Conservation (phyloP, 768 basidiomycete genomes). For the Clathrus columnatus region DNA sequence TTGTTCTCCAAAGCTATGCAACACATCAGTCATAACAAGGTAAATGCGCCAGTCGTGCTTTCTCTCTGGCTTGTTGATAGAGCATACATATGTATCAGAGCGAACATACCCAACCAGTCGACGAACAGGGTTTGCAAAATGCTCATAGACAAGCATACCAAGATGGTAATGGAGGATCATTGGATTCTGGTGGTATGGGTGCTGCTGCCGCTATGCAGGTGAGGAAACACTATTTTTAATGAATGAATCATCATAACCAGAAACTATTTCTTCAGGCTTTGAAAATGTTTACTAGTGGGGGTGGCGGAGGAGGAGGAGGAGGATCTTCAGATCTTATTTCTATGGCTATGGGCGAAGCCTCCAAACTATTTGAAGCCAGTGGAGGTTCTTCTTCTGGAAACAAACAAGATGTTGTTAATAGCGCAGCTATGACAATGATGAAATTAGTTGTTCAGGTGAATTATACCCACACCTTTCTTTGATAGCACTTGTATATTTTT, state of each 20-base stretch:
- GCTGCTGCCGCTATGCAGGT: slow-evolving; percentile 75
- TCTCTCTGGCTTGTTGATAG: slow-evolving; percentile 1
- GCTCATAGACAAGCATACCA: slow-evolving; percentile 60
- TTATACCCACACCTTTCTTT: background rate
- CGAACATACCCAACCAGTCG: slow-evolving; percentile 48
- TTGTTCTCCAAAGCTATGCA: slow-evolving; percentile 49
- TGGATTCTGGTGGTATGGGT: slow-evolving; percentile 59
- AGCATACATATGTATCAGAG: slow-evolving; percentile 24
- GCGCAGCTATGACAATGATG: slow-evolving; percentile 79
- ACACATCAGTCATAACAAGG: slow-evolving; percentile 46
- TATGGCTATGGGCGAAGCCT: slow-evolving; percentile 77
- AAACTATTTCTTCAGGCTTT: slow-evolving; percentile 35
- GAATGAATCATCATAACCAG: background rate
- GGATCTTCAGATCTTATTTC: slow-evolving; percentile 65
- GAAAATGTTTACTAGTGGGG: slow-evolving; percentile 58
- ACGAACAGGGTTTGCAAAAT: slow-evolving; percentile 53
- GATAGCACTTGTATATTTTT: background rate
- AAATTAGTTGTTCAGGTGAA: slow-evolving; percentile 53
- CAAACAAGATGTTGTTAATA: slow-evolving; percentile 80
- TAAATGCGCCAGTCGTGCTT: slow-evolving; percentile 16
- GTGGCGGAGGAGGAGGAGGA: slow-evolving; percentile 30
- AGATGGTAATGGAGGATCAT: slow-evolving; percentile 36
- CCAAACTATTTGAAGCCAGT: slow-evolving; percentile 63
- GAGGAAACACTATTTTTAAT: slow-evolving; percentile 8
- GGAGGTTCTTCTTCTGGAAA: slow-evolving; percentile 55